These are phyloP conservation scores for Gossypium bickii DNA, from an alignment of 345 rosid species.

Conservation along the genomic window DNA sequence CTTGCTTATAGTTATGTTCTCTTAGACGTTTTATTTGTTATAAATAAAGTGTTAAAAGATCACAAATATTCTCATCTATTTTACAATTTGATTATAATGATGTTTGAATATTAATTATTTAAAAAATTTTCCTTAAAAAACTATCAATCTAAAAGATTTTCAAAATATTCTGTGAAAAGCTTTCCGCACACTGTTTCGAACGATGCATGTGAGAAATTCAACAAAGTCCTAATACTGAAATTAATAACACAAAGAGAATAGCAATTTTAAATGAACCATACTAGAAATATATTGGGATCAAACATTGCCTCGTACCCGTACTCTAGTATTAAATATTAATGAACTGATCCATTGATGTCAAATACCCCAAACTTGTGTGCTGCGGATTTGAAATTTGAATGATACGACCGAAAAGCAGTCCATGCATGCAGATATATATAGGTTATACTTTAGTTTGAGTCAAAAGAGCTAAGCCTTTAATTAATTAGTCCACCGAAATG, in stretches of 20 bases:
- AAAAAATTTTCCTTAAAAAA: too few species aligned
- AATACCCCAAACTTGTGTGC: background rate
- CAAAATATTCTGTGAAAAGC: background rate
- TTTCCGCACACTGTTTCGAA: conserved; percentile 3
- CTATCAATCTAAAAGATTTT: too few species aligned
- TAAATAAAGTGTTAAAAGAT: too few species aligned
- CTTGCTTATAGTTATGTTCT: too few species aligned
- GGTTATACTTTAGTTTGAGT: conserved; percentile 4
- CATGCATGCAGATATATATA: background rate
- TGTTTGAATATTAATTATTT: too few species aligned
- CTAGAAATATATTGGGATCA: too few species aligned
- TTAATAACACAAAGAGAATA: background rate
- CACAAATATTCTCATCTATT: too few species aligned
- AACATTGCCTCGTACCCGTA: background rate
- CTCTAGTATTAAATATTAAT: background rate
- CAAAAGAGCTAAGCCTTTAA: conserved; percentile 8
- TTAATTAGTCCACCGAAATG: conserved; percentile 12
- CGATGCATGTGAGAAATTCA: conserved; percentile 19
- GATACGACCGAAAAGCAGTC: background rate
- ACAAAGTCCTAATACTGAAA: conserved; percentile 17
- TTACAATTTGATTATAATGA: too few species aligned
- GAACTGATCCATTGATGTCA: background rate
- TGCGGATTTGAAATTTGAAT: conserved; percentile 9
- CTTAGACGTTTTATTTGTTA: too few species aligned
- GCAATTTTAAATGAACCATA: background rate